Evolutionary conservation across 116 monocot species (phyloP), one percentile per base, ranked within the genome.

Genomic region (Zostera marina): DNA sequence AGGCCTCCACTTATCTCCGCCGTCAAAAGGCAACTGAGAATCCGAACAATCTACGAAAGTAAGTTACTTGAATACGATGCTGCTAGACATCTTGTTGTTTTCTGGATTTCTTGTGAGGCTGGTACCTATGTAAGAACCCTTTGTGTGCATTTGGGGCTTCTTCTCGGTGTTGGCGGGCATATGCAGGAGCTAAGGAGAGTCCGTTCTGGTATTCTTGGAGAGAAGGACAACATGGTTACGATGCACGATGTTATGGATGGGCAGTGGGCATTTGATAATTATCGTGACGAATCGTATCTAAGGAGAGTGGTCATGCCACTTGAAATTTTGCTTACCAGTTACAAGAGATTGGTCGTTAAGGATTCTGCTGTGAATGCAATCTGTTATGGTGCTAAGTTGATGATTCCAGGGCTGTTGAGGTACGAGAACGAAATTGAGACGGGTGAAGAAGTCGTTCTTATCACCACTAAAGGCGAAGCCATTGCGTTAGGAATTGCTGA

Each of bases 201-300:
- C 22, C 63, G 88, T 14, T 88, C 88, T 0, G 93, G 93, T 8
- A 93, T 93, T 42, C 72, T 93, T 3, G 93, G 93, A 0, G 88
- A 93, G 75, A 70, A 52, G 22, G 93, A 93, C 24, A 93, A 93
- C 65, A 93, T 93, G 93, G 93, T 93, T 12, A 93, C 93, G 0
- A 93, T 93, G 93, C 93, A 93, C 44, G 93, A 93, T 61, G 73
- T 93, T 12, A 66, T 87, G 61, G 93, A 93, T 23, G 93, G 88
- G 0, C 88, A 84, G 69, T 93, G 93, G 93, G 48, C 79, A 17
- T 75, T 62, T 55, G 93, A 93, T 32, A 93, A 84, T 58, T 75
- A 58, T 47, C 72, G 73, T 2, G 88, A 84, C n/a, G 93, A 93
- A 73, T 72, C 22, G 22, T 93, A 88, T 48, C 52, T 93, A 63